phyloP scores from a whole-genome alignment of 2,329 filamentous ascomycete genomes.

The Parascedosporium putredinis region DNA sequence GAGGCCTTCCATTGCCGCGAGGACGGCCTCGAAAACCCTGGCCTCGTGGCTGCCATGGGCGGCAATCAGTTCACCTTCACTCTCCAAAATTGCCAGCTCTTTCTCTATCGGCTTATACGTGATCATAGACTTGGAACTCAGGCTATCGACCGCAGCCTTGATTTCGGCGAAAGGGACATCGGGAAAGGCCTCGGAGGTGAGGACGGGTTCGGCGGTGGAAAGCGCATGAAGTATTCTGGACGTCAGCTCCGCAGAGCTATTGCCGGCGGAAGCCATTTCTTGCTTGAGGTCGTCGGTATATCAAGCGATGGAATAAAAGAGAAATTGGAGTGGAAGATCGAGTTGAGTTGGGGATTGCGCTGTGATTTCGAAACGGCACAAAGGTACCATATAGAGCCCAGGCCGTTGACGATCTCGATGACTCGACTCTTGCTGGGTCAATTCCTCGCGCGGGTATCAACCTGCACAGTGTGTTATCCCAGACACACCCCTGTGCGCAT shows the following conservation, averaged over 20 bases:
- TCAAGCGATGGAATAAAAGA: not conserved
- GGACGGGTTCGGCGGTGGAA: slow-evolving; percentile 50
- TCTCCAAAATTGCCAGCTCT: slow-evolving; percentile 66
- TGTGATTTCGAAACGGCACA: not conserved
- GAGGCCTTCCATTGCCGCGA: slow-evolving; percentile 65
- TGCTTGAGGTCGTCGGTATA: not conserved
- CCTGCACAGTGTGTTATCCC: slow-evolving; percentile 4
- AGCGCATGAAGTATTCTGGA: slow-evolving; percentile 56
- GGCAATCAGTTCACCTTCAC: slow-evolving; percentile 62
- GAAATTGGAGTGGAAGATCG: not conserved
- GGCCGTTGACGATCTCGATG: slow-evolving; percentile 1
- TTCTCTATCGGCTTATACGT: slow-evolving; percentile 72
- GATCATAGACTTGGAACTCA: slow-evolving; percentile 78
- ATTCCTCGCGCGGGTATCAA: not conserved
- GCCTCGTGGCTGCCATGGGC: slow-evolving; percentile 72
- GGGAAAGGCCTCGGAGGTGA: slow-evolving; percentile 62
- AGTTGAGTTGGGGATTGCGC: not conserved
- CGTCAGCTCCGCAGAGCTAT: slow-evolving; percentile 44
- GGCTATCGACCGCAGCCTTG: slow-evolving; percentile 80
- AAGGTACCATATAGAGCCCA: not conserved
- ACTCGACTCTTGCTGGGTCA: slow-evolving; percentile 3
- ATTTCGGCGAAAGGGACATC: slow-evolving; percentile 54
- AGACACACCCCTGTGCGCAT: too few relatives aligned
- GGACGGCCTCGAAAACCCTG: slow-evolving; percentile 67
- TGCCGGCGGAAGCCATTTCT: slow-evolving; percentile 32